Base-by-base conservation (phyloP, 1,284 basidiomycete genomes). In the Ganoderma meredithae region DNA sequence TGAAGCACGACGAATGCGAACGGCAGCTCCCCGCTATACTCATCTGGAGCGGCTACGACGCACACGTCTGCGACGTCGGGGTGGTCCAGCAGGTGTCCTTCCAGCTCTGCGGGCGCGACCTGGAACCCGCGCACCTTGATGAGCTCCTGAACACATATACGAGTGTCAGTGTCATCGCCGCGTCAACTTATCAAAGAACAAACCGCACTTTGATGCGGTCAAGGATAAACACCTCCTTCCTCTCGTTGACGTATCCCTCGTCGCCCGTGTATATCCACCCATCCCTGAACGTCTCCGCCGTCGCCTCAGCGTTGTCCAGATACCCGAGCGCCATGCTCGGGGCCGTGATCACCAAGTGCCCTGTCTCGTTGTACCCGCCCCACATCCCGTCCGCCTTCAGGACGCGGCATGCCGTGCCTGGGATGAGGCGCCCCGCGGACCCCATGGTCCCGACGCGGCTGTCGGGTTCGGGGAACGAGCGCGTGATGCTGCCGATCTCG, bases 1-100 rank as follows among this genome's bases (percentile, higher is more conserved):
- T 82, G 83, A 10, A 89, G 83, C 3, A 90, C 88, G 25, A 95
- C 82, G 75, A 88, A 95, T 0, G 92, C 92, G 62, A 92, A 78
- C 0, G 95, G 94, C 4, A 93, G 75, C 76, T 96, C 95, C 47
- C 94, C 95, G 60, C 86, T 90, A 73, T 88, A 91, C 36, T 94
- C 92, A 75, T 95, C 91, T 0, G 84, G 85, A 3, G 94, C 79
- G 1, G 90, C 87, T n/a, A 95, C 88, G 12, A 95, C 91, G 72
- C 91, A 92, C 9, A 76, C 75, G 68, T 76, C 75, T 70, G 91
- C 92, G 53, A 76, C 61, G 62, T 76, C 75, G 9, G 83, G 82
- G 71, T 93, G 91, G 77, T 89, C 76, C 68, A 96, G 82, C 33
- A 96, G 80, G 77, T 92, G 91, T 0, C 92, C 80, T 70, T 81